phyloP scores from a whole-genome alignment of 495 filamentous ascomycete genomes.

The Lasiosphaeria miniovina region DNA sequence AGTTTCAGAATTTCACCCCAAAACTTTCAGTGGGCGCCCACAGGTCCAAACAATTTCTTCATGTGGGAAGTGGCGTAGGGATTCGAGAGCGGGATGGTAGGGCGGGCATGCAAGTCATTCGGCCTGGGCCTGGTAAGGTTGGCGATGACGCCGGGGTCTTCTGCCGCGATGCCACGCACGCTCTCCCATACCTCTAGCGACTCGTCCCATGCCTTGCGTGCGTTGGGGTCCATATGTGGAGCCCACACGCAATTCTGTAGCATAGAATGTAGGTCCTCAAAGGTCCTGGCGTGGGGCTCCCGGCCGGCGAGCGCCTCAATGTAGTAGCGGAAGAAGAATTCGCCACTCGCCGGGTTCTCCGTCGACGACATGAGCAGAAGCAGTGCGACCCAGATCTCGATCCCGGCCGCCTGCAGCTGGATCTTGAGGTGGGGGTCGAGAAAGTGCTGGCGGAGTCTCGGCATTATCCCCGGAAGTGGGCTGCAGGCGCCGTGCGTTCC shows the following conservation, averaged over 20 bases:
- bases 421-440: background rate
- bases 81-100: too few relatives aligned
- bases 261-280: slow-evolving; percentile 10
- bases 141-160: too few relatives aligned
- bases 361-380: slow-evolving; percentile 15
- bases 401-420: slow-evolving; percentile 7
- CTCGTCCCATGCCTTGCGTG: slow-evolving; percentile 15
- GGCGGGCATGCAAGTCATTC: too few relatives aligned
- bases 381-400: slow-evolving; percentile 19
- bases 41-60: too few relatives aligned
- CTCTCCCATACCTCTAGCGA: slow-evolving; percentile 6
- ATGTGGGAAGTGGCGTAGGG: too few relatives aligned
- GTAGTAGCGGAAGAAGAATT: slow-evolving; percentile 17
- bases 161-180: background rate
- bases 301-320: slow-evolving; percentile 12
- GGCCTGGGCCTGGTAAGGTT: too few relatives aligned
- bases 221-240: slow-evolving; percentile 12
- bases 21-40: too few relatives aligned
- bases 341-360: slow-evolving; percentile 8
- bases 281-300: slow-evolving; percentile 2
- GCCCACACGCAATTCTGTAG: slow-evolving; percentile 10
- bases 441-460: slow-evolving; percentile 14
- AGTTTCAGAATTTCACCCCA: too few relatives aligned
- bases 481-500: slow-evolving; percentile 14
- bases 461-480: slow-evolving; percentile 16